These are phyloP conservation scores for Pseudocercospora cruenta DNA, from an alignment of 2,329 filamentous ascomycete species.

Conservation along the genomic window DNA sequence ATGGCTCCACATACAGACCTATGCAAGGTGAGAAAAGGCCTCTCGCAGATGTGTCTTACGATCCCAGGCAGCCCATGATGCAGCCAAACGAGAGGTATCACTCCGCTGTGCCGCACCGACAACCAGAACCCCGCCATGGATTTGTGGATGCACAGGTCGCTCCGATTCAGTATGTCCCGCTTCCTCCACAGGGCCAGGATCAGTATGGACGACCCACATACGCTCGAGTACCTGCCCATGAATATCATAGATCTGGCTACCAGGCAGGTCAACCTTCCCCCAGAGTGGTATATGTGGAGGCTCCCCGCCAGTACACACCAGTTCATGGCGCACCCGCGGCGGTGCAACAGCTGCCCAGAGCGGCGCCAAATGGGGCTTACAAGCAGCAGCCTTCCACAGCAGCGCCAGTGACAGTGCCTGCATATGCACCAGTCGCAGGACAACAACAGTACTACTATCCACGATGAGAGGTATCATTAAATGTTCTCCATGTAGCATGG, in stretches of 20 bases:
- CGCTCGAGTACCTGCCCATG: neutral
- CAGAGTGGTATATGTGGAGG: constrained; percentile 18
- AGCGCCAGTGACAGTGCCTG: constrained; percentile 9
- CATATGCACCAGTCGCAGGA: constrained; percentile 8
- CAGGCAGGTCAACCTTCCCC: constrained; percentile 1
- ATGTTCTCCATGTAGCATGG: neutral
- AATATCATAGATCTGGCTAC: neutral
- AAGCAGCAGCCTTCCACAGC: neutral
- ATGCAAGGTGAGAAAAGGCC: constrained; percentile 7
- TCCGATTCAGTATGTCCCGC: constrained; percentile 28
- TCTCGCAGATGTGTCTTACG: constrained; percentile 3
- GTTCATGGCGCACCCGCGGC: constrained; percentile 41
- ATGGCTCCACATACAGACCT: neutral
- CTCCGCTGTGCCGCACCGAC: neutral
- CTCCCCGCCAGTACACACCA: constrained; percentile 22
- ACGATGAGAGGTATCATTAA: constrained; percentile 17
- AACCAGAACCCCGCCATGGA: constrained; percentile 9
- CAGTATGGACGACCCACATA: constrained; percentile 11
- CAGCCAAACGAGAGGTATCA: constrained; percentile 8
- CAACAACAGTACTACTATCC: constrained; percentile 32
- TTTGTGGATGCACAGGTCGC: constrained; percentile 30
- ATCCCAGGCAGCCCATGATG: constrained; percentile 13
- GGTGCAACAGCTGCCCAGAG: constrained; percentile 35
- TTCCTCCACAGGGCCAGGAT: constrained; percentile 6
- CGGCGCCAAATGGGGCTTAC: constrained; percentile 2